phyloP scores from a whole-genome alignment of 345 rosid species.

The Corchorus olitorius region DNA sequence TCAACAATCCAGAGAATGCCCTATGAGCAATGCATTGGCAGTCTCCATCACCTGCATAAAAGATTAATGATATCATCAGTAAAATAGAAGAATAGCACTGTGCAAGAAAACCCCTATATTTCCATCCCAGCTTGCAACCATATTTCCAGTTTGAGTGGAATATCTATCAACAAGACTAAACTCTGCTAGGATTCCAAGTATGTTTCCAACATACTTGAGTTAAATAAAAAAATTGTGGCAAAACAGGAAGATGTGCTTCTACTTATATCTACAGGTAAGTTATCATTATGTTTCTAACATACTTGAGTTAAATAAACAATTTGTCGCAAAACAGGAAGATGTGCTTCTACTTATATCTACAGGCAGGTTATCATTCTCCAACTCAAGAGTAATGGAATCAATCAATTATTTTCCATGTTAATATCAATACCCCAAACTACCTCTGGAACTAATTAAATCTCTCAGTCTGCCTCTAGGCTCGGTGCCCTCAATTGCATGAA shows the following conservation, averaged over 20 bases:
- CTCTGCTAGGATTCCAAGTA: conserved; percentile 1
- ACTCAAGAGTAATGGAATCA: neutral
- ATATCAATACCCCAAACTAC: conserved; percentile 14
- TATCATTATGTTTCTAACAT: neutral
- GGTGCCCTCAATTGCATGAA: neutral
- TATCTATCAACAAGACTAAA: neutral
- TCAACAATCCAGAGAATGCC: conserved; percentile 84
- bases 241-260: neutral
- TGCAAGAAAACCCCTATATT: neutral
- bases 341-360: neutral
- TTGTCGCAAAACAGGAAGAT: too few relatives aligned
- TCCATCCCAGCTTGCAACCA: neutral
- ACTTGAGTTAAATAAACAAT: too few relatives aligned
- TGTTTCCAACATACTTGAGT: conserved; percentile 3
- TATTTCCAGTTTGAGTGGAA: neutral
- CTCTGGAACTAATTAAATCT: neutral
- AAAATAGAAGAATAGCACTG: conserved; percentile 20
- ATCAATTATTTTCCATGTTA: neutral
- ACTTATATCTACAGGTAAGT: conserved; percentile 4
- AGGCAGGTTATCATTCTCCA: neutral
- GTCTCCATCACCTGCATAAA: conserved; percentile 63
- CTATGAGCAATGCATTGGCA: conserved; percentile 86
- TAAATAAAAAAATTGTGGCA: neutral
- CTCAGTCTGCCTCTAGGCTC: neutral
- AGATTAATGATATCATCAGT: conserved; percentile 20